phyloP scores from a whole-genome alignment of 441 rosid genomes.

The Macaranga tanarius region DNA sequence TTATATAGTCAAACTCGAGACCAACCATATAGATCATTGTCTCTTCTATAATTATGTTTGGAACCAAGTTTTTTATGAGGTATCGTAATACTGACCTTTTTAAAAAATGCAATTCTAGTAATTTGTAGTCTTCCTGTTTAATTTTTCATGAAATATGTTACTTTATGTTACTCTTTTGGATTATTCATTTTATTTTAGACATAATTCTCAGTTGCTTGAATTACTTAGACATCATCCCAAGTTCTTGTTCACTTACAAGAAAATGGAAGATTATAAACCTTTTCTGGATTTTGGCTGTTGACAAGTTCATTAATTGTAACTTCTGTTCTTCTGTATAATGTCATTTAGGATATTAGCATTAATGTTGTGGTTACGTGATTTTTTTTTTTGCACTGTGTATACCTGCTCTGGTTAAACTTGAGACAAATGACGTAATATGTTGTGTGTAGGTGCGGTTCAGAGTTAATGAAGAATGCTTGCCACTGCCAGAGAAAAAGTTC shows the following conservation, averaged over 20 bases:
- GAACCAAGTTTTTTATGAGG: too few relatives aligned
- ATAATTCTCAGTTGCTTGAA: not conserved
- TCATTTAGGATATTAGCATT: not conserved
- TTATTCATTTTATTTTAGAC: not conserved
- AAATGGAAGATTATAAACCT: too few relatives aligned
- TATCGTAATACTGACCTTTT: too few relatives aligned
- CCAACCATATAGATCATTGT: too few relatives aligned
- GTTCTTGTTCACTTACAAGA: not conserved
- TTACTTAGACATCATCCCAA: not conserved
- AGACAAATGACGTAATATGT: not conserved
- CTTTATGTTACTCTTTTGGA: not conserved
- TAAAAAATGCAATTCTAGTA: not conserved
- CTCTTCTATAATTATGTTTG: too few relatives aligned
- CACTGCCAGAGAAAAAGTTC: constrained; percentile 29
- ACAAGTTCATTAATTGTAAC: too few relatives aligned
- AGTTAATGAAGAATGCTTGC: constrained; percentile 29
- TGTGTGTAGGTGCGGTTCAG: constrained; percentile 32
- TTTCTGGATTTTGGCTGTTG: too few relatives aligned
- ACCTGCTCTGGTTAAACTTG: not conserved
- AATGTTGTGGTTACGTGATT: not conserved
- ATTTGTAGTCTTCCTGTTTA: not conserved
- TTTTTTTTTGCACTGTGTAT: not conserved
- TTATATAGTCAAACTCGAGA: too few relatives aligned
- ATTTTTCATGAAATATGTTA: not conserved
- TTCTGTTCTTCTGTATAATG: too few relatives aligned